Base-by-base conservation (phyloP, 352 stramenopile species). In the Pythium monospermum region DNA sequence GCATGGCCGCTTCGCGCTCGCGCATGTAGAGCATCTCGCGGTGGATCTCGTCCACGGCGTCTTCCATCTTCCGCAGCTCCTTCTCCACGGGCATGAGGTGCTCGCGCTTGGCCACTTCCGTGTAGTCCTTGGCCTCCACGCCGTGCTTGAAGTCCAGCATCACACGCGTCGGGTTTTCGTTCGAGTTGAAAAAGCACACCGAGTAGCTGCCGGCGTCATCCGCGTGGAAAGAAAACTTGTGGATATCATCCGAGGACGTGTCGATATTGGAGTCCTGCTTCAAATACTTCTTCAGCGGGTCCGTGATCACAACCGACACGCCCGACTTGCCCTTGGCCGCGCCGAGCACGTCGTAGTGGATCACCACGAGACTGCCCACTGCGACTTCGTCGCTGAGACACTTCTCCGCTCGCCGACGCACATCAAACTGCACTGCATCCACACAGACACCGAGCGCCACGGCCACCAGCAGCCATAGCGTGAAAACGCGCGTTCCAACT, bases 11-110 rank as follows among this genome's bases (percentile, higher is more conserved):
- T 61, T 95, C 85, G 18, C 85, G 76, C 56, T 93, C 77, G 37
- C 81, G 83, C 85, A 93, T 89, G 68, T 94, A 93, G n/a, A 92
- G 73, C 80, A 92, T 91, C 64, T 93, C 83, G 54, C 76, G 79
- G 62, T 93, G 83, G 59, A 95, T 93, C 64, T 95, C 85, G 55
- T 92, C 82, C 22, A 93, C 85, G 0, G 75, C 79, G 68, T 94
- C 83, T 48, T 95, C 85, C 82, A 95, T 89, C 74, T 93, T 94
- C 41, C 81, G 77, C 28, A 95, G 66, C 61, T 95, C 85, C 47
- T 87, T 86, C 62, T 95, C 82, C 27, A 95, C 79, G 1, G 85
- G 85, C 83, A 92, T 91, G 21, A 95, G 66, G 62, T 95, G 85
- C 63, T 95, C 85, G 26, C 81, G 66, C 71, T 93, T 95, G 49